Evolutionary conservation across 1,139 yeast genomes (phyloP), one percentile per base, ranked within the genome.

Genomic region (Yamadazyma songkhlaensis): DNA sequence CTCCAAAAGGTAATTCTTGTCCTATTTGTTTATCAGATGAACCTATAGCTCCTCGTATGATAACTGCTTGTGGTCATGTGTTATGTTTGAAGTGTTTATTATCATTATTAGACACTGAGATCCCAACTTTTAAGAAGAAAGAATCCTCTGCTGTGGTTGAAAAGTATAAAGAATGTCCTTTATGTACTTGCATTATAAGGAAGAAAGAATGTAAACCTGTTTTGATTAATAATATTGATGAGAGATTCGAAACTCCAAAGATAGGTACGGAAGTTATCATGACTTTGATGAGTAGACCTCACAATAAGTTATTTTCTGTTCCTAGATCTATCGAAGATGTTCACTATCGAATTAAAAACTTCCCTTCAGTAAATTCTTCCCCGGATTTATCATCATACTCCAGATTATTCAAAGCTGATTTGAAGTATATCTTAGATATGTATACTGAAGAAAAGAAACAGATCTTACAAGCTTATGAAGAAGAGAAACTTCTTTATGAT

Each of bases 1-100:
- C 79, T 0, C 85, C 94, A 9, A 77, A 72, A 46, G 86, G 89
- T 10, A 77, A 82, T 39, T 78, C 81, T 37, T 94, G 99, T 56
- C 97, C 98, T 1, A 92, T 94, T 26, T 94, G 99, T 57, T 67
- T 92, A 12, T 75, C 84, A 24, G 95, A 86, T 38, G 83, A 81
- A 14, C 85, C 92, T 8, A 75, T 85, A 27, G 97, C 97, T 0
- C 97, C 98, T 1, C 68, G 97, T 39, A 94, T 94, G 97, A 79
- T 89, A 24, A 65, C 72, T 9, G 75, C 81, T 12, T 94, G 99
- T 64, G 98, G 99, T 3, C 99, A 94, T 55, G 74, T 89, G 10
- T 76, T 92, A 53, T 94, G 99, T 55, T 72, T 80, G 39, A 80
- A 89, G 22, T 94, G 99, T 56, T 61, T 90, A 28, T 59, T 88